Base-by-base conservation (phyloP, 139 green algal species). In the Nannochloris sp. region DNA sequence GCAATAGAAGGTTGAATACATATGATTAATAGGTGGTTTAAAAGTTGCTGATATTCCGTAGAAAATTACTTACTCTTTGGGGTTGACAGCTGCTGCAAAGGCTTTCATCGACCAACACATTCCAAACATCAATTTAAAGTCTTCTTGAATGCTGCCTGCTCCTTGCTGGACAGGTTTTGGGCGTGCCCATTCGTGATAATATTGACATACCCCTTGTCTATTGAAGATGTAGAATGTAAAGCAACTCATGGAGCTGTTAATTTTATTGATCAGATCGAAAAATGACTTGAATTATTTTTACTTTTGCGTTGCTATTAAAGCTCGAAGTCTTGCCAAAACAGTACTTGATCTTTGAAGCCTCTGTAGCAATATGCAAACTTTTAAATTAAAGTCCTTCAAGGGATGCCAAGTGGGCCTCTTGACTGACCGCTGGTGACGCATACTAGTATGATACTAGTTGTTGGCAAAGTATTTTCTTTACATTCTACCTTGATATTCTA, bases 121-220 rank as follows among this genome's bases (percentile, higher is more conserved):
- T 1, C 90, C 91, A 81, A 97, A 97, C 84, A 97, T 91, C 48
- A 96, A 84, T 78, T 97, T 97, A 57, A 91, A 81, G 48, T 97
- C 90, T 54, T 96, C 92, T 13, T 64, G 64, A 8, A 79, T 55
- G 3, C 65, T 86, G 23, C 83, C 85, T 1, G 84, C 83, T 1
- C 88, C 88, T 23, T 87, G 65, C 54, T 75, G 86, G 0, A 90
- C 83, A 0, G 80, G 72, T 67, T 91, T 91, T 2, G 86, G 74
- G 9, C 91, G 77, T 19, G 75, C 75, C 91, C 92, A 97, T 42
- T 97, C 88, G 12, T 88, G 80, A 42, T 96, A 95, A 67, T 88
- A 86, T 19, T 97, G 67, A 71, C 91, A 97, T 0, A 60, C 71
- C n/a, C 91, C 91, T 27, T 85, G 34, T 4, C 88, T 65, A 64